These are phyloP conservation scores for Guyanaporus albipodus DNA, from an alignment of 768 basidiomycete genomes.

Conservation along the genomic window DNA sequence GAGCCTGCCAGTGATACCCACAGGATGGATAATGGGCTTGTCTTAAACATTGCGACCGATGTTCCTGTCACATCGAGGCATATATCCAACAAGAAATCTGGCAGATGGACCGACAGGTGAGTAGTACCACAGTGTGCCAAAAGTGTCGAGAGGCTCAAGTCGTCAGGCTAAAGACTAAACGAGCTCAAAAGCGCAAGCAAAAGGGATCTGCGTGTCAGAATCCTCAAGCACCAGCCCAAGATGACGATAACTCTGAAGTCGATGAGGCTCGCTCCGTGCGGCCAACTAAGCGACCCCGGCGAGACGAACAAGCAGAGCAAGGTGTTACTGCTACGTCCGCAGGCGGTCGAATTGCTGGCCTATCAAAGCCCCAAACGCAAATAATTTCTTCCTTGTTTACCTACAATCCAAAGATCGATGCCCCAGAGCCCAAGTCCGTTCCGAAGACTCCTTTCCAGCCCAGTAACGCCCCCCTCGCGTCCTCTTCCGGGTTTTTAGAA, in stretches of 20 bases:
- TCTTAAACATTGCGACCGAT: conserved; percentile 64
- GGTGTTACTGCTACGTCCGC: conserved; percentile 12
- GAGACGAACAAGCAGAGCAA: conserved; percentile 19
- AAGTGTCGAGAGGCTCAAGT: conserved; percentile 1
- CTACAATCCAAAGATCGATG: conserved; percentile 69
- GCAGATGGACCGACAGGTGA: conserved; percentile 78
- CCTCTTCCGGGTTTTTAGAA: conserved; percentile 74
- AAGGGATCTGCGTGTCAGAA: conserved; percentile 29
- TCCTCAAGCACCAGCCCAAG: conserved; percentile 3
- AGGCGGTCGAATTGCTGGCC: conserved; percentile 18
- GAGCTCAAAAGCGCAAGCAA: conserved; percentile 57
- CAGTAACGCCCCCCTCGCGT: conserved; percentile 78
- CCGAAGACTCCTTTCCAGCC: conserved; percentile 41
- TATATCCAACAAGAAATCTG: conserved; percentile 45
- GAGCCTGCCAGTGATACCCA: no score
- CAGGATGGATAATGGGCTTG: conserved; percentile 77
- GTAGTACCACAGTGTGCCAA: conserved; percentile 14
- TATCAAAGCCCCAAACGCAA: conserved; percentile 41
- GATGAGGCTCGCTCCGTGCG: conserved; percentile 27
- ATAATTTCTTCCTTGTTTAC: conserved; percentile 90
- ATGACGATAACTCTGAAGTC: conserved; percentile 17
- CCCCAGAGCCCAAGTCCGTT: conserved; percentile 28
- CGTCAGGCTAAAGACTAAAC: conserved; percentile 71
- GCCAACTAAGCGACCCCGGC: conserved; percentile 48
- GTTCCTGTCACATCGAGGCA: conserved; percentile 28